Evolutionary conservation across 164 flowering plant genomes (phyloP), one percentile per base, ranked within the genome.

Genomic region (Protea cynaroides): DNA sequence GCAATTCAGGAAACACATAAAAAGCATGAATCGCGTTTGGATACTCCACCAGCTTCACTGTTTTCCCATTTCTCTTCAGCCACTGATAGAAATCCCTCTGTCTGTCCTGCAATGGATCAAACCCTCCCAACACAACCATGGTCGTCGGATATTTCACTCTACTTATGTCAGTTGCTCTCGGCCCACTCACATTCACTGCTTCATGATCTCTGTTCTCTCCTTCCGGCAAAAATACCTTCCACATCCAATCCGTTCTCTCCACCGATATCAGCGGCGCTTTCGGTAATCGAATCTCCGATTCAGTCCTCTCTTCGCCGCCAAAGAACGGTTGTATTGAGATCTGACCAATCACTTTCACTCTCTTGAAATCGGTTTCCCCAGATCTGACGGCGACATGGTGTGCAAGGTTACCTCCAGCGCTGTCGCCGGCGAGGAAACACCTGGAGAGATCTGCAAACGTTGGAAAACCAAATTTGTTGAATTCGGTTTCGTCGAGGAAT

Each of bases 261-360:
- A 68, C 10, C 0, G 67, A 34, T 40, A 73, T 12, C 1, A 69
- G 8, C 17, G 71, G 62, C 1, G 63, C 59, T 2, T 38, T 15
- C 0, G 10, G 21, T 11, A 71, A 21, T 19, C 73, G 68, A 50
- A 51, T 21, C 70, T 79, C 82, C 13, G 74, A 61, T 7, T 69
- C 68, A 0, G 74, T 69, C 56, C 78, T 51, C 58, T 76, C 82
- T 44, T 68, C 74, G 47, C 79, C 85, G 0, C 85, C 85, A 23
- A 75, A 77, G 51, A 64, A 81, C 19, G 72, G 71, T 19, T 72
- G 71, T 14, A 72, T 67, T 17, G 64, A 36, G 40, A 72, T 47
- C 25, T 62, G 18, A n/a, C 80, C 77, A 23, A 67, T 49, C 21
- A 77, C 23, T 40, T 47, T 72, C 21, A 76, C 11, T 46, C 56